Conservation (phyloP, 2,329 filamentous ascomycete genomes). For the Furcasterigmium sp. region DNA sequence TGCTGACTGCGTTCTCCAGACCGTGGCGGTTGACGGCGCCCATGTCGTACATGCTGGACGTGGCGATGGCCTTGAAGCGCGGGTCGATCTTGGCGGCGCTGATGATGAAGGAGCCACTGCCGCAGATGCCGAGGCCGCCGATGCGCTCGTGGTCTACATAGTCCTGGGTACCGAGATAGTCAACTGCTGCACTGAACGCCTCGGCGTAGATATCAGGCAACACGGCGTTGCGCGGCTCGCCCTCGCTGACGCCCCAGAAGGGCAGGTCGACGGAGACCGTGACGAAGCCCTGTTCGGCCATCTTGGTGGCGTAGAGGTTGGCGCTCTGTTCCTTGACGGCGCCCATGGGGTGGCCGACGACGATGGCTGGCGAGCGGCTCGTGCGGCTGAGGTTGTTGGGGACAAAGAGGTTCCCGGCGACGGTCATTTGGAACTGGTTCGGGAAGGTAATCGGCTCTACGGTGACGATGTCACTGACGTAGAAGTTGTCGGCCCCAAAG, state of each 20-base stretch:
- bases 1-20: neutral
- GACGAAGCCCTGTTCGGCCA: constrained; percentile 16
- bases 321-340: constrained; percentile 24
- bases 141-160: constrained; percentile 22
- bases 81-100: constrained; percentile 27
- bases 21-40: constrained; percentile 3
- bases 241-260: constrained; percentile 19
- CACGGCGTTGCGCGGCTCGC: constrained; percentile 18
- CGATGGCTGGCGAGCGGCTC: constrained; percentile 12
- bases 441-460: constrained; percentile 2
- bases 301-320: constrained; percentile 23
- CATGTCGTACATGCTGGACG: constrained; percentile 12
- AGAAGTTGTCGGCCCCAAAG: constrained; percentile 8
- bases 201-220: constrained; percentile 19
- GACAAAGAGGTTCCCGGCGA: constrained; percentile 5
- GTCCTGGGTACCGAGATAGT: constrained; percentile 17
- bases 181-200: constrained; percentile 22
- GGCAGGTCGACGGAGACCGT: constrained; percentile 17
- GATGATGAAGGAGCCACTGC: constrained; percentile 23
- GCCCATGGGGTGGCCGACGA: constrained; percentile 22
- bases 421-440: neutral
- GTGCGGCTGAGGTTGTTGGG: constrained; percentile 1
- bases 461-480: constrained; percentile 5
- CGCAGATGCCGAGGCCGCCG: constrained; percentile 23
- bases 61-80: constrained; percentile 15